Evolutionary conservation across 225 moss, liverwort and hornwort genomes (phyloP).

Genomic region (Antitrichia curtipendula): DNA sequence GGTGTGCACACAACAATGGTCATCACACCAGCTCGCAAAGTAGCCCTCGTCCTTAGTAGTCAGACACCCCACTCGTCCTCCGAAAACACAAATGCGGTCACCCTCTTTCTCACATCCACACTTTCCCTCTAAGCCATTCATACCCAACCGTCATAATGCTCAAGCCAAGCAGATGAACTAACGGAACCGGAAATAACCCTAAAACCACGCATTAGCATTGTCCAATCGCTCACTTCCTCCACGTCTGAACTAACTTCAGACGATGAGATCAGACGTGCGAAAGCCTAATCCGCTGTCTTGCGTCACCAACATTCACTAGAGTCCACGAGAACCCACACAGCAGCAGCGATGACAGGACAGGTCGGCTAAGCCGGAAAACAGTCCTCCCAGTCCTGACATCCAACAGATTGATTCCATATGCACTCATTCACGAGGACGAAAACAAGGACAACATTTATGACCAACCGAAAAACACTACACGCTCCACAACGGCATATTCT

Average conservation of each 20-base stretch:
- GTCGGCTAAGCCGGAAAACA: neutral
- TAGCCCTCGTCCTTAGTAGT: neutral
- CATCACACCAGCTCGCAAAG: neutral
- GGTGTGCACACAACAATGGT: neutral
- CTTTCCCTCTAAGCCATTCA: neutral
- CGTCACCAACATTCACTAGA: neutral
- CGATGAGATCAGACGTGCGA: neutral
- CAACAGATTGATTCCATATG: neutral
- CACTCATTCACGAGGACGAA: neutral
- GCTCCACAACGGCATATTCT: neutral
- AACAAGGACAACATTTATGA: neutral
- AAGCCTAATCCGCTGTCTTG: neutral
- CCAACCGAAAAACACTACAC: neutral
- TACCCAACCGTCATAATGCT: neutral
- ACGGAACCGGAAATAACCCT: neutral
- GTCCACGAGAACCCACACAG: neutral
- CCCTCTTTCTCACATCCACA: neutral
- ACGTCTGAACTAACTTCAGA: neutral
- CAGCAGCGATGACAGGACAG: too few relatives aligned
- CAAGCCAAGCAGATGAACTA: neutral
- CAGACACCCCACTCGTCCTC: neutral
- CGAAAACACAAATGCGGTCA: neutral
- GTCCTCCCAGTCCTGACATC: neutral
- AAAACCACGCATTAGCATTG: neutral
- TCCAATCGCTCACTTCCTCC: neutral